Base-by-base conservation (phyloP, 1,284 basidiomycete genomes). In the Neolentinus lepideus region DNA sequence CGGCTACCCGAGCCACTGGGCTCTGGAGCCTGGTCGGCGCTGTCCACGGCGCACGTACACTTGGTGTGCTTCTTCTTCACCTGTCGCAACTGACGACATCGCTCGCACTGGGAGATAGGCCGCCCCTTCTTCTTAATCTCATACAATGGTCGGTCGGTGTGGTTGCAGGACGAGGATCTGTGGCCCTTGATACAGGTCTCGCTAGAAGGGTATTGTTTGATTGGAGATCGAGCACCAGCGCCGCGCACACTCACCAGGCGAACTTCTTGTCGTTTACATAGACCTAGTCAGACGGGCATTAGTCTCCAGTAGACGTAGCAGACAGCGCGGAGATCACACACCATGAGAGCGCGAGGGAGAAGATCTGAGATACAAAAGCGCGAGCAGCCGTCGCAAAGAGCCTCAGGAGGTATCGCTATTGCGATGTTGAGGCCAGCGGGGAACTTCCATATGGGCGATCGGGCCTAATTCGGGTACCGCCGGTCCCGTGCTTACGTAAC, bases 121-220 rank as follows among this genome's bases (percentile, higher is more conserved):
- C 90, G 78, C 6, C 88, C 90, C 71, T 88, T 94, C 75, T 88
- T 90, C 77, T 92, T 91, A 57, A 93, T 84, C 66, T 93, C 90
- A 61, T 88, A 92, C 11, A 93, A 74, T 1, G 90, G 88, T 9
- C 91, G 78, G 60, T 91, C 88, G 51, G 83, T 85, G 66, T 93
- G 91, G 38, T 81, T 79, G 66, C 91, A 94, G 11, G 82, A 83
- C 1, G 90, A 91, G 1, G 91, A 92, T 55, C 91, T 82, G 64
- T 93, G 91, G 1, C 90, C 91, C 71, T 93, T 92, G 69, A 93
- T 92, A 68, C 91, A 94, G 10, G 90, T 87, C 71, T 88, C 88
- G 69, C 90, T 92, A 62, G 16, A 14, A 43, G 12, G n/a, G 46
- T 10, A 29, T 16, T 9, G 52, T 47, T 52, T 52, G 38, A 56